Evolutionary conservation across 768 basidiomycete genomes (phyloP).

Genomic region (Boletus reticulatus): DNA sequence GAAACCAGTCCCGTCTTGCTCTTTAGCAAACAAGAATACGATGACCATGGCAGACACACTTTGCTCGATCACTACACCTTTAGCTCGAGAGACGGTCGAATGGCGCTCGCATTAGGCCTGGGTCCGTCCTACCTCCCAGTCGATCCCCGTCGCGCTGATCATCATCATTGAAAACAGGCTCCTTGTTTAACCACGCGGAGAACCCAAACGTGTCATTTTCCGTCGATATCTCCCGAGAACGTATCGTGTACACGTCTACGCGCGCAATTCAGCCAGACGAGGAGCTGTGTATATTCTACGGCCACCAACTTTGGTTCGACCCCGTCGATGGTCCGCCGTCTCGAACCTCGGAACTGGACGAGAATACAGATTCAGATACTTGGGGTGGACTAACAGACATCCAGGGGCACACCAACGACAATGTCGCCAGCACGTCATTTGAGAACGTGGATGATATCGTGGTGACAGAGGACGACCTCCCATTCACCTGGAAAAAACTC

Average conservation of each 20-base stretch:
- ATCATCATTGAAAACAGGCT: conserved; percentile 45
- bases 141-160: background rate
- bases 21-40: conserved; percentile 68
- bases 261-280: conserved; percentile 56
- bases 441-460: conserved; percentile 39
- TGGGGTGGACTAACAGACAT: conserved; percentile 6
- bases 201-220: conserved; percentile 68
- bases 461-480: conserved; percentile 57
- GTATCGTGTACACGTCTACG: conserved; percentile 60
- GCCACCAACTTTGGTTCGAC: conserved; percentile 64
- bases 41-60: conserved; percentile 58
- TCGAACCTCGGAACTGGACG: background rate
- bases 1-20: conserved; percentile 88
- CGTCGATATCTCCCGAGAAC: conserved; percentile 49
- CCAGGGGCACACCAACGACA: background rate
- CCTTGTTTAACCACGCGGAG: conserved; percentile 77
- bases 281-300: conserved; percentile 81
- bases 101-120: conserved; percentile 78
- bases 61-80: conserved; percentile 76
- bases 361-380: background rate
- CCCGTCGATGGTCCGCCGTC: conserved; percentile 29
- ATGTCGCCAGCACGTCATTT: background rate
- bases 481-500: conserved; percentile 61
- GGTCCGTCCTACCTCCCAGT: conserved; percentile 41
- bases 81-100: conserved; percentile 67